Evolutionary conservation across 1,139 yeast species (phyloP).

Genomic region (Nakaseomyces glabratus): DNA sequence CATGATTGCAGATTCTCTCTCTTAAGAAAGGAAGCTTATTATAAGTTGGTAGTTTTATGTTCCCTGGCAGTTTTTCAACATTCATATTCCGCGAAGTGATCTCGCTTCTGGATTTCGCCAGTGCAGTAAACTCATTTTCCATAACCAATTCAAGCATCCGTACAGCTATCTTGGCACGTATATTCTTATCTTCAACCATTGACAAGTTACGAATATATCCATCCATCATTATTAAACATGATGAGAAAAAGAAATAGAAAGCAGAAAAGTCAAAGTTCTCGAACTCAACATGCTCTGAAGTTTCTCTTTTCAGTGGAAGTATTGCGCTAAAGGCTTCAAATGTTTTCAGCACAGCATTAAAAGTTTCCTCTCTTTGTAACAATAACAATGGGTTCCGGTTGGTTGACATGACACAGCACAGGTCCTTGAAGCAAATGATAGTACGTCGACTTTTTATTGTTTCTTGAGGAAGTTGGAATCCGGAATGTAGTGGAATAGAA

Average conservation of each 20-base stretch:
- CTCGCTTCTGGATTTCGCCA: conserved; percentile 18
- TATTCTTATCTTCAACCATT: conserved; percentile 17
- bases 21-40: conserved; percentile 11
- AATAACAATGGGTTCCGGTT: conserved; percentile 46
- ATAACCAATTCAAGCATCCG: conserved; percentile 17
- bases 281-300: conserved; percentile 78
- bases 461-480: conserved; percentile 38
- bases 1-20: conserved; percentile 23
- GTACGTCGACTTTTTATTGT: conserved; percentile 70
- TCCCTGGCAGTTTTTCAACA: neutral
- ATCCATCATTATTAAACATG: conserved; percentile 48
- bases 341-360: conserved; percentile 51
- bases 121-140: conserved; percentile 17
- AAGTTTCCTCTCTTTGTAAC: conserved; percentile 33
- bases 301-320: conserved; percentile 67
- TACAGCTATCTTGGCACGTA: conserved; percentile 14
- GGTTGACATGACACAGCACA: conserved; percentile 67
- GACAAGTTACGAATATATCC: conserved; percentile 37
- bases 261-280: conserved; percentile 82
- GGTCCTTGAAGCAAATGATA: conserved; percentile 78
- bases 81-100: conserved; percentile 2
- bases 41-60: neutral
- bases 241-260: conserved; percentile 61
- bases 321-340: conserved; percentile 65
- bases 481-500: conserved; percentile 47